These are phyloP conservation scores for Erodium maritimum DNA, from an alignment of 345 rosid species.

Conservation along the genomic window DNA sequence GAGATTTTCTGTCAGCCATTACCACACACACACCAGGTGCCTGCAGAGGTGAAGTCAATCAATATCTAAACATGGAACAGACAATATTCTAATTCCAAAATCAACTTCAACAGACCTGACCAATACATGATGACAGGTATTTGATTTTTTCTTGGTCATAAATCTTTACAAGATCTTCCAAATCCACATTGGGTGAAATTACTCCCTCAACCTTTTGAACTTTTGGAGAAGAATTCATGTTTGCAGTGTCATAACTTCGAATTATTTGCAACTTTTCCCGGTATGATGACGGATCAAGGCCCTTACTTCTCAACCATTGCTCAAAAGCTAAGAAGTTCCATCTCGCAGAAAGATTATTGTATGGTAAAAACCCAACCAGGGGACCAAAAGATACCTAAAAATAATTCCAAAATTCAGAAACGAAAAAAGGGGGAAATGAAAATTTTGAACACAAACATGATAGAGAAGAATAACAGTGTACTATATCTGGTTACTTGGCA, in stretches of 20 bases:
- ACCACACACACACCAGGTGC: constrained; percentile 50
- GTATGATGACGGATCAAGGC: constrained; percentile 68
- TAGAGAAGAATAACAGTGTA: not conserved
- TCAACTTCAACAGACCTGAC: constrained; percentile 51
- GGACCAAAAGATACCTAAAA: constrained; percentile 78
- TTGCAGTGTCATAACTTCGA: constrained; percentile 39
- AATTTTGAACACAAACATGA: constrained; percentile 11
- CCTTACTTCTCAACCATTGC: constrained; percentile 83
- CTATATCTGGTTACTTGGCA: not conserved
- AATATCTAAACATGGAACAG: not conserved
- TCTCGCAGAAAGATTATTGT: constrained; percentile 65
- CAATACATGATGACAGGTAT: constrained; percentile 72
- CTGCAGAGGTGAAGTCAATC: constrained; percentile 30
- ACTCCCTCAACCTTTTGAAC: constrained; percentile 19
- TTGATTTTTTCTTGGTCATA: constrained; percentile 79
- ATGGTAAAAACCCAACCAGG: constrained; percentile 78
- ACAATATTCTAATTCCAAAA: constrained; percentile 6
- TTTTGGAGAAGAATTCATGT: constrained; percentile 27
- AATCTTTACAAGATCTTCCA: constrained; percentile 69
- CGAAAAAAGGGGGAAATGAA: not conserved
- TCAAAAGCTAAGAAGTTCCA: constrained; percentile 90
- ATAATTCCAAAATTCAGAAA: constrained; percentile 1
- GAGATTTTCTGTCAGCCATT: constrained; percentile 46
- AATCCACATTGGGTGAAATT: constrained; percentile 55
- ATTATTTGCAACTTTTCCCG: constrained; percentile 58